phyloP scores from a whole-genome alignment of 768 basidiomycete genomes.

The Galerina sulciceps region DNA sequence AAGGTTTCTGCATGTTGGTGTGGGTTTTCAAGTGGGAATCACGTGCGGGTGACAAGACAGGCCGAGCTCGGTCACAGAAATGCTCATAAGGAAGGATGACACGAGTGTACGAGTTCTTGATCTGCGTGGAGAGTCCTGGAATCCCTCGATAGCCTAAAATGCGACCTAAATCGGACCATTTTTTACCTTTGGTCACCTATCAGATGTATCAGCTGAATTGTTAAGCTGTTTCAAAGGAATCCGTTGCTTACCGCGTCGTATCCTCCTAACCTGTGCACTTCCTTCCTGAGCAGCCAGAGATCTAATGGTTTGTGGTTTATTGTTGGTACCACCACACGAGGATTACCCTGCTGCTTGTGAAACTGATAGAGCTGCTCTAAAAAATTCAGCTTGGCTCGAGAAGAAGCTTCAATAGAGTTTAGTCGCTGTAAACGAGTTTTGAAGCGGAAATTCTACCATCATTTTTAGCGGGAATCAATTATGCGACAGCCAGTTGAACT shows the following conservation, averaged over 20 bases:
- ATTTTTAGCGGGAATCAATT: constrained; percentile 35
- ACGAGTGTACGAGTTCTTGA: constrained; percentile 87
- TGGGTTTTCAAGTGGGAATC: constrained; percentile 57
- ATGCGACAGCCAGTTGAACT: constrained; percentile 27
- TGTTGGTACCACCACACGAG: constrained; percentile 88
- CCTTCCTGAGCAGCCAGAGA: constrained; percentile 91
- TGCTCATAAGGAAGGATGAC: constrained; percentile 97
- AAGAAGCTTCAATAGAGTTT: constrained; percentile 97
- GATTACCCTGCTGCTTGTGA: constrained; percentile 94
- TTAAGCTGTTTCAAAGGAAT: constrained; percentile 9
- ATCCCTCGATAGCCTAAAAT: constrained; percentile 82
- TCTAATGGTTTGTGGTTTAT: constrained; percentile 94
- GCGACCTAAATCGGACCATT: constrained; percentile 88
- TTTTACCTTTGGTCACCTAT: constrained; percentile 82
- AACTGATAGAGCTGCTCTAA: constrained; percentile 95
- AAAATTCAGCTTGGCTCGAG: constrained; percentile 96
- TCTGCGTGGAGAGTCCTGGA: constrained; percentile 81
- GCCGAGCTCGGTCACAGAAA: constrained; percentile 77
- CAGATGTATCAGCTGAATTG: constrained; percentile 17
- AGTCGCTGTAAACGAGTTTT: constrained; percentile 93
- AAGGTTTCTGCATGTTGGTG: constrained; percentile 47
- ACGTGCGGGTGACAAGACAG: constrained; percentile 52
- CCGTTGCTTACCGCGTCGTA: constrained; percentile 71
- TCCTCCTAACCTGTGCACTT: constrained; percentile 89
- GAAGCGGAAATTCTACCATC: constrained; percentile 83